These are phyloP conservation scores for Imleria badia DNA, from an alignment of 768 basidiomycete species.

Conservation along the genomic window DNA sequence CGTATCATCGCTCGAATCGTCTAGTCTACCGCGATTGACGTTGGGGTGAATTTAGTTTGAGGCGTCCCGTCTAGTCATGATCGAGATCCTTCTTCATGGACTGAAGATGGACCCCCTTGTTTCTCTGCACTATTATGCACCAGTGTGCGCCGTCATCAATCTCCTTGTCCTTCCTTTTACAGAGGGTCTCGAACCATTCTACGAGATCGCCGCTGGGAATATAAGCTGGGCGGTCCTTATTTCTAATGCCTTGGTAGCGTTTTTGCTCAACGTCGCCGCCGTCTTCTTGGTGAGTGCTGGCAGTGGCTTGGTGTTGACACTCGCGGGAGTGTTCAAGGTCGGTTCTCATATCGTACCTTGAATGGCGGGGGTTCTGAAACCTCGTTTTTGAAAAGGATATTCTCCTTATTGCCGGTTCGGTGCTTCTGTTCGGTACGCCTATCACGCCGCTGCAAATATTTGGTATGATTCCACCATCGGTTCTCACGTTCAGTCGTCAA, in stretches of 20 bases:
- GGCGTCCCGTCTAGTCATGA: conserved; percentile 92
- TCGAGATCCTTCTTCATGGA: conserved; percentile 91
- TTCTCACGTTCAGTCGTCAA: background rate
- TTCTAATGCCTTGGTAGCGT: conserved; percentile 84
- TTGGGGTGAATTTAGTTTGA: conserved; percentile 63
- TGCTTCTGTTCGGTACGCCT: conserved; percentile 75
- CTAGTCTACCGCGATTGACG: background rate
- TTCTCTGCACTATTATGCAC: conserved; percentile 94
- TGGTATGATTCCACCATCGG: conserved; percentile 42
- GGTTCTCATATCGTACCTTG: conserved; percentile 9
- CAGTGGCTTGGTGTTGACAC: conserved; percentile 84
- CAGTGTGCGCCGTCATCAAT: conserved; percentile 91
- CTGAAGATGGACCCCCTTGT: conserved; percentile 98
- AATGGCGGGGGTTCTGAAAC: conserved; percentile 2
- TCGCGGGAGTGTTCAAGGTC: conserved; percentile 93
- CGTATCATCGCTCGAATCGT: background rate
- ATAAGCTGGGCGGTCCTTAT: conserved; percentile 72
- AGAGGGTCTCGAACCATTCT: conserved; percentile 87
- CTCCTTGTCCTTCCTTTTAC: conserved; percentile 85
- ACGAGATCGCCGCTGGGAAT: conserved; percentile 49
- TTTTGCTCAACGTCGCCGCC: conserved; percentile 88
- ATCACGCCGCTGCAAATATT: conserved; percentile 85
- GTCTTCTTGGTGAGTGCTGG: conserved; percentile 92
- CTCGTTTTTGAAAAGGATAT: conserved; percentile 63
- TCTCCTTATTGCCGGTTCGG: conserved; percentile 88